Conservation (phyloP, 2,329 filamentous ascomycete species). For the Mollisia scopiformis region DNA sequence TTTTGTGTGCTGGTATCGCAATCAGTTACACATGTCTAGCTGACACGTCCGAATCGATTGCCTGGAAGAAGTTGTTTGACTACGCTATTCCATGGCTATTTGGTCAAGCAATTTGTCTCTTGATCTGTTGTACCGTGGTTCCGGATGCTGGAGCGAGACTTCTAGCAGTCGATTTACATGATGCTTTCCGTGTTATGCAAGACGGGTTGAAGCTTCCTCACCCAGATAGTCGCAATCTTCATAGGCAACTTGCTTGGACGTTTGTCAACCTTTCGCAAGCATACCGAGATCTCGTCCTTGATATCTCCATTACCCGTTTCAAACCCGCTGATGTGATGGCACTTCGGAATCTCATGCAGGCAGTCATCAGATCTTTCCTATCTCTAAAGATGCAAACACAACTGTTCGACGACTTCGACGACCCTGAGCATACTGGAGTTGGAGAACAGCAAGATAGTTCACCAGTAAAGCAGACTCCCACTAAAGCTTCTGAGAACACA, state of each 20-base stretch:
- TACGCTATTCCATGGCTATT: slow-evolving; percentile 60
- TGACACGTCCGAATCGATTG: slow-evolving; percentile 47
- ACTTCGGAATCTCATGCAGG: slow-evolving; percentile 58
- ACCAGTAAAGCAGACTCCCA: background rate
- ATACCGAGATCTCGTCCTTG: slow-evolving; percentile 58
- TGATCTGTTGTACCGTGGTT: slow-evolving; percentile 50
- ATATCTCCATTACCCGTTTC: slow-evolving; percentile 58
- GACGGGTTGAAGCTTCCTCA: slow-evolving; percentile 44
- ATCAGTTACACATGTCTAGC: slow-evolving; percentile 56
- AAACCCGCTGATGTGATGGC: slow-evolving; percentile 50
- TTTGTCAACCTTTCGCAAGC: slow-evolving; percentile 60
- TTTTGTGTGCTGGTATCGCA: slow-evolving; percentile 58
- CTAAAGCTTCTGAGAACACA: background rate
- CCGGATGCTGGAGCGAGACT: slow-evolving; percentile 60
- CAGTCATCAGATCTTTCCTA: slow-evolving; percentile 55
- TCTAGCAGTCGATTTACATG: slow-evolving; percentile 50
- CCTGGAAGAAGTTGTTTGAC: slow-evolving; percentile 53
- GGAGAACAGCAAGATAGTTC: background rate
- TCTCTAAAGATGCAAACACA: slow-evolving; percentile 53
- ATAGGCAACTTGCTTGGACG: slow-evolving; percentile 50
- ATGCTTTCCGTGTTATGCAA: slow-evolving; percentile 50
- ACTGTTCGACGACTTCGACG: slow-evolving; percentile 43
- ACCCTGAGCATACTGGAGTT: background rate
- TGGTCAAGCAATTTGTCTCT: slow-evolving; percentile 55
- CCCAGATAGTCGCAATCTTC: slow-evolving; percentile 38